Base-by-base conservation (phyloP, 1,139 yeast species). In the Candida sp. region DNA sequence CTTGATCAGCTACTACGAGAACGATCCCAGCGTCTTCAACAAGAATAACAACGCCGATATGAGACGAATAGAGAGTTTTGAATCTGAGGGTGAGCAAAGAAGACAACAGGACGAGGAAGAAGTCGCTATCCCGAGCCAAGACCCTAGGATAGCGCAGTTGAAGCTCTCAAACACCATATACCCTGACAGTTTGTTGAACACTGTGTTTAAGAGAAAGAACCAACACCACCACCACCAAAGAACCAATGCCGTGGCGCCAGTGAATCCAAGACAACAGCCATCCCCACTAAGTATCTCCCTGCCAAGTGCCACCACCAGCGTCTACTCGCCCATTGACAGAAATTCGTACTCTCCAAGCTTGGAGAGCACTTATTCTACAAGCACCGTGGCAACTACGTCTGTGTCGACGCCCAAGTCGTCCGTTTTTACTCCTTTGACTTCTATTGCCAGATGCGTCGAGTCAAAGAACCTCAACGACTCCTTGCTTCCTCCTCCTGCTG, bases 1-100 rank as follows among this genome's bases (percentile, higher is more conserved):
- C 58, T 64, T 85, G 47, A 83, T 85, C 31, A 75, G 84, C 33
- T 85, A 85, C 58, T 73, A 75, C 51, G 65, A 70, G 30, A 51
- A 50, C 22, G 2, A 65, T 70, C 46, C 45, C n/a, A 25, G 42
- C 25, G 17, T 41, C 9, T 34, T 40, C 12, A 42, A 28, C 12
- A 27, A 46, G 8, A 46, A 23, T 9, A 4, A 23, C 26, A 11
- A 17, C 48, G 43, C 6, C 49, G 26, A 28, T 27, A 40, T 28
- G 26, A 23, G 7, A 39, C 38, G n/a, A 47, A 9, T 40, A 30
- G 31, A 37, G 30, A 31, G 42, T n/a, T 44, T 43, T 17, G 47
- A 44, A 33, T 39, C 49, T 28, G 49, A 41, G 25, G 33, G 43
- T 51, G 48, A 42, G 6, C 45, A 50, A 12, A 41, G 39, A 2